Evolutionary conservation across 2,329 filamentous ascomycete species (phyloP), one percentile per base, ranked within the genome.

Genomic region (Scedosporium apiospermum): DNA sequence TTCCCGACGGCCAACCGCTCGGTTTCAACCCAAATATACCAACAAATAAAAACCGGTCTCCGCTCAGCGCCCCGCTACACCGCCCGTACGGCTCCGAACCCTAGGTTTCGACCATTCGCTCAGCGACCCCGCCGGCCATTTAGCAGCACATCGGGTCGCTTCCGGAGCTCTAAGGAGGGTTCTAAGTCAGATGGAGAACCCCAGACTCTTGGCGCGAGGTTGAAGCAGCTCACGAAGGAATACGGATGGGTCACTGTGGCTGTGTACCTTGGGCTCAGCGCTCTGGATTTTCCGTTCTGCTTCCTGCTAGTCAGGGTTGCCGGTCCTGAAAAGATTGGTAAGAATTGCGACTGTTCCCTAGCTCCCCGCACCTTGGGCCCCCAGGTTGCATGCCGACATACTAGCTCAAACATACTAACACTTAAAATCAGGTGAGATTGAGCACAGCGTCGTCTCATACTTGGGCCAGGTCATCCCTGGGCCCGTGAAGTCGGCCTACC

Each of bases 161-260:
- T 23, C 16, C 34, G 61, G 16, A 57, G 53, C 27, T 38, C 53
- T 14, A 58, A 62, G 53, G 41, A 60, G 6, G 27, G 2, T 23
- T 16, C 57, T 4, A 26, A 53, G 18, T 14, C 57, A n/a, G 21
- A 59, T 4, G 53, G n/a, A 9, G 62, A 55, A 30, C 30, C 18
- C 18, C 57, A 60, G n/a, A 84, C 86, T 6, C 73, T 95, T 51
- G 88, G 87, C 2, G 86, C 86, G 66, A 83, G 88, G 27, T 78
- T 98, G 71, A 92, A 88, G 75, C 91, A 90, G 72, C 83, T 99
- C 57, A 92, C 89, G 2, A 87, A 88, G 66, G 93, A 98, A 74
- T 99, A 99, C 74, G 95, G 95, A 49, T 98, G 93, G 91, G 84
- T 90, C 3, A 93, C 93, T 1, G 75, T 97, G 4, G 93, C 92